Evolutionary conservation across 805 yeast genomes (phyloP).

Genomic region (Lachancea mirantina): DNA sequence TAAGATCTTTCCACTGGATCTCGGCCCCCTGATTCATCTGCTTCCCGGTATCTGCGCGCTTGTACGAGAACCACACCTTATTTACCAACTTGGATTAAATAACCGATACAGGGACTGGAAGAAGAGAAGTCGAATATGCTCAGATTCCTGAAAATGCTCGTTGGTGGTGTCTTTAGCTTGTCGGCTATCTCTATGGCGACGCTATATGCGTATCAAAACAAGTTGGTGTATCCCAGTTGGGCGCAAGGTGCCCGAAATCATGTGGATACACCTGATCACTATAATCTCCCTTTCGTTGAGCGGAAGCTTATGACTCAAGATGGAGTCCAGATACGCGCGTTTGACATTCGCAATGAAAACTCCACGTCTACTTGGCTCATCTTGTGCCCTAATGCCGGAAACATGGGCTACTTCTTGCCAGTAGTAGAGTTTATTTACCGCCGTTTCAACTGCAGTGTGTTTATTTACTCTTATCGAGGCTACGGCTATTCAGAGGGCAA

Average conservation of each 20-base stretch:
- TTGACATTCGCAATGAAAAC: constrained; percentile 33
- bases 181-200: constrained; percentile 43
- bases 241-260: constrained; percentile 62
- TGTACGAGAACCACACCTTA: no score
- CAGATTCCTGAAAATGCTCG: constrained; percentile 25
- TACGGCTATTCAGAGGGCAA: constrained; percentile 76
- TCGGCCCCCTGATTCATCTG: no score
- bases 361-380: constrained; percentile 60
- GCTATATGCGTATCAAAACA: constrained; percentile 54
- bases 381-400: constrained; percentile 91
- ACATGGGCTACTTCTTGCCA: constrained; percentile 86
- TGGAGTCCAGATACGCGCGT: constrained; percentile 61
- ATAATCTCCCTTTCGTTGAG: constrained; percentile 59
- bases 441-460: constrained; percentile 63
- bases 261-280: constrained; percentile 73
- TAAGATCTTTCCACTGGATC: no score
- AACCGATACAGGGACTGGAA: no score
- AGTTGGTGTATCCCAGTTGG: constrained; percentile 75
- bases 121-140: no score
- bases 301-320: constrained; percentile 59
- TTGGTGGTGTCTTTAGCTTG: constrained; percentile 38
- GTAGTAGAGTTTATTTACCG: constrained; percentile 63
- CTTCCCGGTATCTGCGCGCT: no score
- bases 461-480: constrained; percentile 85
- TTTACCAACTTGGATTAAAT: no score